Conservation (phyloP, 2,329 filamentous ascomycete genomes). For the Sarocladiaceae sp. region DNA sequence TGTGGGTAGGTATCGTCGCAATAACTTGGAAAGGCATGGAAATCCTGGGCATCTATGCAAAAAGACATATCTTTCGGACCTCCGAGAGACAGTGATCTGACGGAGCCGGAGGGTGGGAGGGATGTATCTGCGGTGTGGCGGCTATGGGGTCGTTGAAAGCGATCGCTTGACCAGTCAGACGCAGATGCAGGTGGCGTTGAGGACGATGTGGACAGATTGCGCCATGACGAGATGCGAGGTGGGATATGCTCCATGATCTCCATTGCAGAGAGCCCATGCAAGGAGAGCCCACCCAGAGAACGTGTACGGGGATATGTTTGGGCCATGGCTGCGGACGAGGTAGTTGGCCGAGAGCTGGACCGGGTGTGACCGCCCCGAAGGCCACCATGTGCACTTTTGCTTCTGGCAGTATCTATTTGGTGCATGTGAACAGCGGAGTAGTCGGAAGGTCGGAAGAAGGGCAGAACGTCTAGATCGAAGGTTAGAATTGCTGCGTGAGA, state of each 20-base stretch:
- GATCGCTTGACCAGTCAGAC: slow-evolving; percentile 32
- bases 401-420: background rate
- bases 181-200: slow-evolving; percentile 33
- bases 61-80: background rate
- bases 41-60: background rate
- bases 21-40: too few species aligned
- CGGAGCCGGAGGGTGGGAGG: slow-evolving; percentile 16
- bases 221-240: slow-evolving; percentile 1
- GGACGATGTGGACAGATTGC: slow-evolving; percentile 22
- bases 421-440: background rate
- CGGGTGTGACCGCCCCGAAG: background rate
- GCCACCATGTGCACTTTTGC: background rate
- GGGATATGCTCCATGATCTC: slow-evolving; percentile 31
- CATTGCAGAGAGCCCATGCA: too few species aligned
- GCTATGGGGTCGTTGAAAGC: slow-evolving; percentile 31
- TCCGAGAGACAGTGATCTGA: background rate
- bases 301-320: slow-evolving; percentile 15
- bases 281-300: slow-evolving; percentile 15
- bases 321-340: slow-evolving; percentile 3
- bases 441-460: slow-evolving; percentile 5
- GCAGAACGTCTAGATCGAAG: background rate
- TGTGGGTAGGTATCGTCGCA: background rate
- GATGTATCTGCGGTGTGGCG: slow-evolving; percentile 41
- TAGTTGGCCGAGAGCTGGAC: slow-evolving; percentile 5
- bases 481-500: background rate